These are phyloP conservation scores for Rhynchosporium secalis DNA, from an alignment of 2,329 filamentous ascomycete genomes.

Conservation along the genomic window DNA sequence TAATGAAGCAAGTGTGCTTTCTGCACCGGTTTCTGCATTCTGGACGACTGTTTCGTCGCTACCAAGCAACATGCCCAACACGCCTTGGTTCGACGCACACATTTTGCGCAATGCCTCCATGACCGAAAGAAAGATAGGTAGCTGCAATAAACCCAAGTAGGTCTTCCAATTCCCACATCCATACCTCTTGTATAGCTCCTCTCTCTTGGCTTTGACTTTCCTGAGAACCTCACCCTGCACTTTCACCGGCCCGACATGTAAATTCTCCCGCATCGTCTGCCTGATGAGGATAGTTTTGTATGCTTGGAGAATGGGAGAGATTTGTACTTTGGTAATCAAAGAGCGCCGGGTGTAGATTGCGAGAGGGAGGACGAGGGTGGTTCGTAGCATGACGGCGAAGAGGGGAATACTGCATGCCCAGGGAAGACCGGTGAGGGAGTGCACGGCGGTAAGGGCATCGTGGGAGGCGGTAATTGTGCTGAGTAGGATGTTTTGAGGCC, in stretches of 20 bases:
- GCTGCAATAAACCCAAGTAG: conserved; percentile 41
- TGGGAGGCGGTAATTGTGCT: conserved; percentile 46
- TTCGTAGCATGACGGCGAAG: conserved; percentile 52
- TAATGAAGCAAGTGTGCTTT: neutral
- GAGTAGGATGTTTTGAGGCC: conserved; percentile 41
- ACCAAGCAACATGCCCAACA: conserved; percentile 42
- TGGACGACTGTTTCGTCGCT: neutral
- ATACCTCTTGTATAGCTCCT: conserved; percentile 41
- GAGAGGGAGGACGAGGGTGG: conserved; percentile 48
- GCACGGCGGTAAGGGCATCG: conserved; percentile 50
- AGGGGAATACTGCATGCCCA: conserved; percentile 57
- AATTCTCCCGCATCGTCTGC: conserved; percentile 33
- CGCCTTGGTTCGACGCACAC: conserved; percentile 45
- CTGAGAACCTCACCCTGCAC: conserved; percentile 25
- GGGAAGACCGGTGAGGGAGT: conserved; percentile 48
- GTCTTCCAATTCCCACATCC: conserved; percentile 41
- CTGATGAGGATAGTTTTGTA: conserved; percentile 40
- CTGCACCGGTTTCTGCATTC: neutral
- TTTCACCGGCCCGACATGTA: conserved; percentile 30
- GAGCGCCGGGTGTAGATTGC: conserved; percentile 45
- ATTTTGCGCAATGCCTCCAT: conserved; percentile 51
- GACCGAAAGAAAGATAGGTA: conserved; percentile 48
- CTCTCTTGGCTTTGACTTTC: conserved; percentile 33
- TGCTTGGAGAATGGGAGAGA: conserved; percentile 45
- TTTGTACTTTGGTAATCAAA: conserved; percentile 44